Conservation (phyloP, 2,329 filamentous ascomycete species). For the Plenodomus biglobosus region DNA sequence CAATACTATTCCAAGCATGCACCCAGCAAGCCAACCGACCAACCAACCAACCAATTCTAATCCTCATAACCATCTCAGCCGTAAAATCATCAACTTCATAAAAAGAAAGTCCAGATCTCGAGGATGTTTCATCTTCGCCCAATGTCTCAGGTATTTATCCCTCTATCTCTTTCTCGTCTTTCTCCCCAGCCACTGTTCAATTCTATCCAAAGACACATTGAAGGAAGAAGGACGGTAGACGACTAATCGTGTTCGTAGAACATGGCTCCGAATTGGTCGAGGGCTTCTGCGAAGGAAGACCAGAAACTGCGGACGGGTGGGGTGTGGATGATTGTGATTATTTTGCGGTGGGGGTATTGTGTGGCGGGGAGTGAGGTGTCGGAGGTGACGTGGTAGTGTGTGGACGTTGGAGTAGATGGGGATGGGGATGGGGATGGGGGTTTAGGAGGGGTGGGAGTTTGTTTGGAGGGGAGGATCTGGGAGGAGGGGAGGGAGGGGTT, state of each 20-base stretch:
- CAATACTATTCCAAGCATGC: background rate
- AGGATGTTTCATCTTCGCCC: too few relatives aligned
- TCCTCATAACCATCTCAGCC: background rate
- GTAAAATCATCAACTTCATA: background rate
- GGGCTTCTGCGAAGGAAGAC: slow-evolving; percentile 21
- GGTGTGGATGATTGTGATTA: slow-evolving; percentile 14
- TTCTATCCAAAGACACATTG: too few relatives aligned
- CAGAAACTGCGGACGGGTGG: slow-evolving; percentile 22
- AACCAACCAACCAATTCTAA: too few relatives aligned
- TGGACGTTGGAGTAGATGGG: background rate
- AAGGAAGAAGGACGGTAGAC: too few relatives aligned
- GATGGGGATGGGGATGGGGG: too few relatives aligned
- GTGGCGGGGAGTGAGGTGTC: background rate
- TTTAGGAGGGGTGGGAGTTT: background rate
- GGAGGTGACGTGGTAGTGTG: background rate
- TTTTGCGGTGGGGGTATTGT: background rate
- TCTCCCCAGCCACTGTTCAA: too few relatives aligned
- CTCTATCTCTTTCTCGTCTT: too few relatives aligned
- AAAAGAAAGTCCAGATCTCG: too few relatives aligned
- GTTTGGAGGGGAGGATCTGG: background rate
- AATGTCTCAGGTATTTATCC: too few relatives aligned
- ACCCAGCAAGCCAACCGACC: too few relatives aligned
- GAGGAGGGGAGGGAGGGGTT: background rate
- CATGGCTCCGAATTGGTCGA: slow-evolving; percentile 21
- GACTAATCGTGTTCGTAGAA: slow-evolving; percentile 1